Evolutionary conservation across 225 moss, liverwort and hornwort genomes (phyloP), one percentile per base, ranked within the genome.

Genomic region (Physcomitrellopsis africana): DNA sequence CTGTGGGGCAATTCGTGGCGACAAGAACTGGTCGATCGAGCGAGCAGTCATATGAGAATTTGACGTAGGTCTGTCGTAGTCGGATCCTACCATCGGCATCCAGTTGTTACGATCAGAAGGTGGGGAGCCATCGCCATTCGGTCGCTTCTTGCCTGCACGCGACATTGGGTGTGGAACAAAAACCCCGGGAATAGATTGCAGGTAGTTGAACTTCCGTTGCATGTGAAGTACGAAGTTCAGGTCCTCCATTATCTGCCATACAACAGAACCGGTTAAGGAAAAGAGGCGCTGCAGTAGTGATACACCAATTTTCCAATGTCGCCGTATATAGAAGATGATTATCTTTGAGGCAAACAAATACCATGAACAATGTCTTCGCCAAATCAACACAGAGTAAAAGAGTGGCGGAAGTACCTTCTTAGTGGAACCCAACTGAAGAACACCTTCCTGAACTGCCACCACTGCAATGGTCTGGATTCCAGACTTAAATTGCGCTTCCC

Each of bases 381-480:
- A 37, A 37, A 37, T 37, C 32, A 37, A 37, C 32, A 37, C 32
- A 37, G 7, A 37, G 32, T 37, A 37, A 37, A 42, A 22, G 5
- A 51, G 11, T 27, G 27, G 42, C 7, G 18, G 11, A 54, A 42
- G 7, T 37, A 89, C 86, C 86, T 84, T 86, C 55, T 77, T 83
- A 44, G 83, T 86, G 11, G 89, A 89, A 58, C 89, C 89, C 68
- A 89, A 79, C 75, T 89, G 89, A 61, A 89, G 81, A 14, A 89
- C 83, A 22, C 89, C 89, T 75, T 86, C 89, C 54, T 86, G 86
- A 45, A 89, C 89, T 3, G 89, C 74, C 67, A 89, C 84, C 56
- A 89, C 86, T 7, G 89, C 83, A 20, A 89, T 89, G 8, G 89
- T 89, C 72, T 89, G 89, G 44, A 89, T 89, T 22, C 89, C 89